Evolutionary conservation across 2,329 filamentous ascomycete genomes (phyloP).

Genomic region (Reticulascus tulasneorum): DNA sequence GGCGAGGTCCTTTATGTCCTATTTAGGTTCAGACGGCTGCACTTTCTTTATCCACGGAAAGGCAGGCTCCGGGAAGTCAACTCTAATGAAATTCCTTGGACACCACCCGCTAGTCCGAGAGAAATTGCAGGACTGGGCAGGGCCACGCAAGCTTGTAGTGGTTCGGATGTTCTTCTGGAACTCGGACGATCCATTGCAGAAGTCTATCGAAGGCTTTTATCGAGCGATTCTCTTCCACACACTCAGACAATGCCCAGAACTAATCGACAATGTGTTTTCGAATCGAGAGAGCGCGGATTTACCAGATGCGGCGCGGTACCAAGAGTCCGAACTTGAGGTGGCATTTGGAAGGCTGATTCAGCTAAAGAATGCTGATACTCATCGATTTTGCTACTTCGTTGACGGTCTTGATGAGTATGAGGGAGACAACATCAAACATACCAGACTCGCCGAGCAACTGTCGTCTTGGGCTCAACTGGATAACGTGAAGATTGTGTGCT

Average conservation of each 20-base stretch:
- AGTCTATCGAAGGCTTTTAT: slow-evolving; percentile 15
- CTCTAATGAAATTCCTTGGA: slow-evolving; percentile 1
- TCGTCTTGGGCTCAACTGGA: background rate
- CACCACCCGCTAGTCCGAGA: background rate
- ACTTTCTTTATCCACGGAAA: slow-evolving; percentile 10
- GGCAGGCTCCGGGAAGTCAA: slow-evolving; percentile 14
- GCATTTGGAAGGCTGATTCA: no score
- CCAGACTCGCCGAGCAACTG: background rate
- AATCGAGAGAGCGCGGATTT: no score
- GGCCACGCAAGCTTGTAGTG: slow-evolving; percentile 1
- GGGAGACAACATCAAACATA: slow-evolving; percentile 3
- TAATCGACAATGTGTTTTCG: slow-evolving; percentile 12
- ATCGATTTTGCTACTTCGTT: slow-evolving; percentile 9
- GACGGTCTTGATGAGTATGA: slow-evolving; percentile 7
- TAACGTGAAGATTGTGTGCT: slow-evolving; percentile 4
- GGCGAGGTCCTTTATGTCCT: slow-evolving; percentile 3
- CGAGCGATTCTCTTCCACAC: slow-evolving; percentile 15
- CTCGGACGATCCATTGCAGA: slow-evolving; percentile 10
- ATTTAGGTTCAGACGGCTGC: background rate
- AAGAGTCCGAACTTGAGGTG: no score
- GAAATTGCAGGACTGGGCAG: background rate
- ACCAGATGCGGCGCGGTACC: no score
- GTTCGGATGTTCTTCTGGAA: slow-evolving; percentile 14
- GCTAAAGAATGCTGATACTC: background rate
- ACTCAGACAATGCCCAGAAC: slow-evolving; percentile 11